phyloP scores from a whole-genome alignment of 148 eudicot species.

The Beta vulgaris region DNA sequence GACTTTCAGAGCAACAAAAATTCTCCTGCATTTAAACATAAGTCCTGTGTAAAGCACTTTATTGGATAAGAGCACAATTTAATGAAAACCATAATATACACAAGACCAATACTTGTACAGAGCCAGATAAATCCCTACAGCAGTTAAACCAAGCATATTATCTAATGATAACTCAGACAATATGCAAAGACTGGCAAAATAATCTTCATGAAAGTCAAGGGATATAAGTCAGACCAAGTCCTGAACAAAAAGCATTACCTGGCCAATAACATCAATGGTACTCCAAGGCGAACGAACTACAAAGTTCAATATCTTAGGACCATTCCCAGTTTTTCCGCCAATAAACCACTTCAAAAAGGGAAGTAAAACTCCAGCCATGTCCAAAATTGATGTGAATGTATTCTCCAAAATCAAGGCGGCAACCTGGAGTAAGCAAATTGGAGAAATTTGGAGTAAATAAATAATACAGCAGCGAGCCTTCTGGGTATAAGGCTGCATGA shows the following conservation, averaged over 20 bases:
- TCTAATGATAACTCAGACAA: background rate
- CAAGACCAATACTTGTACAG: background rate
- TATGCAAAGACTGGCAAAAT: background rate
- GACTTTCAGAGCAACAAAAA: background rate
- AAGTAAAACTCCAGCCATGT: conserved; percentile 94
- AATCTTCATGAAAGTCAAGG: background rate
- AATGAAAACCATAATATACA: background rate
- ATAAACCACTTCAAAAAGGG: conserved; percentile 91
- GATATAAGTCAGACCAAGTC: background rate
- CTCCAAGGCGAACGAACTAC: conserved; percentile 92
- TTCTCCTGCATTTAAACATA: background rate
- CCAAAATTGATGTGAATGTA: conserved; percentile 91
- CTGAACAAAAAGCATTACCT: conserved; percentile 48
- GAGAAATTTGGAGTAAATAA: background rate
- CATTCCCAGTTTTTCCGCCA: conserved; percentile 69
- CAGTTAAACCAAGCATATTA: background rate
- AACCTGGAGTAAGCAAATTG: conserved; percentile 43
- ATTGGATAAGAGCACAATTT: background rate
- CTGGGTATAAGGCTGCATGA: background rate
- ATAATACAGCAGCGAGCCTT: background rate
- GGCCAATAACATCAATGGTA: conserved; percentile 71
- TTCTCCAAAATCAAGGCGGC: conserved; percentile 81
- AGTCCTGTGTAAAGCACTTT: background rate
- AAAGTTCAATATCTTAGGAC: conserved; percentile 62
- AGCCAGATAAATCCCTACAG: background rate